phyloP scores from a whole-genome alignment of 1,139 yeast genomes.

The Candida sojae region DNA sequence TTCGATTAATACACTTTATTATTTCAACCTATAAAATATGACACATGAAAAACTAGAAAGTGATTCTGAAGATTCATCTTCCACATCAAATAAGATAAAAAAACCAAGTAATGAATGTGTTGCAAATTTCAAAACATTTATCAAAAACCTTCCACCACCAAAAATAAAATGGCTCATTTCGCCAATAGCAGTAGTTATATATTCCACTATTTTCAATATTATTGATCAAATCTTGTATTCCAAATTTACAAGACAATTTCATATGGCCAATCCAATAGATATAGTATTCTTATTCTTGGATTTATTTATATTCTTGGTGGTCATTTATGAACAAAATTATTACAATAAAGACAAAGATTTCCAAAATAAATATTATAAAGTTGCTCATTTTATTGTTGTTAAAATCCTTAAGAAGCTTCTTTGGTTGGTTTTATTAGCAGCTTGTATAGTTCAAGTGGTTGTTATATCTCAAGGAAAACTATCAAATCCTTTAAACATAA shows the following conservation, averaged over 20 bases:
- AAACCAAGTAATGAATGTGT: neutral
- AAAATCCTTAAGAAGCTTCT: constrained; percentile 10
- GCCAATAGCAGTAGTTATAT: constrained; percentile 11
- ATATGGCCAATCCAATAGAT: constrained; percentile 4
- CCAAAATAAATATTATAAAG: constrained; percentile 1
- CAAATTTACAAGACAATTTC: constrained; percentile 6
- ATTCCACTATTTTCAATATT: constrained; percentile 12
- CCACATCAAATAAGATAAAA: neutral
- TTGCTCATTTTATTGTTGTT: constrained; percentile 4
- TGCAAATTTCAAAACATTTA: neutral
- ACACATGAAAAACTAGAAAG: constrained; percentile 1
- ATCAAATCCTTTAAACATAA: constrained; percentile 14
- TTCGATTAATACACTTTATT: neutral
- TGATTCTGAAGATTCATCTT: neutral
- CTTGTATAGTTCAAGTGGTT: constrained; percentile 15
- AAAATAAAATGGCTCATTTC: constrained; percentile 9
- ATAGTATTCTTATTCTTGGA: constrained; percentile 5
- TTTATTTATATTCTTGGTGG: constrained; percentile 8
- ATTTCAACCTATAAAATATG: neutral
- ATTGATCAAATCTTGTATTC: constrained; percentile 9
- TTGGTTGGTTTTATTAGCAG: constrained; percentile 14
- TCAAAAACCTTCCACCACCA: constrained; percentile 2
- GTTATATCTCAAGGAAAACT: constrained; percentile 14
- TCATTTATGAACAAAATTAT: constrained; percentile 6
- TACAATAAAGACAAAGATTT: constrained; percentile 1